Percentiles rank a stretch among this genome's conserved stretches.
Conservation (phyloP, 1,284 basidiomycete species). For the Puccinia horiana region DNA sequence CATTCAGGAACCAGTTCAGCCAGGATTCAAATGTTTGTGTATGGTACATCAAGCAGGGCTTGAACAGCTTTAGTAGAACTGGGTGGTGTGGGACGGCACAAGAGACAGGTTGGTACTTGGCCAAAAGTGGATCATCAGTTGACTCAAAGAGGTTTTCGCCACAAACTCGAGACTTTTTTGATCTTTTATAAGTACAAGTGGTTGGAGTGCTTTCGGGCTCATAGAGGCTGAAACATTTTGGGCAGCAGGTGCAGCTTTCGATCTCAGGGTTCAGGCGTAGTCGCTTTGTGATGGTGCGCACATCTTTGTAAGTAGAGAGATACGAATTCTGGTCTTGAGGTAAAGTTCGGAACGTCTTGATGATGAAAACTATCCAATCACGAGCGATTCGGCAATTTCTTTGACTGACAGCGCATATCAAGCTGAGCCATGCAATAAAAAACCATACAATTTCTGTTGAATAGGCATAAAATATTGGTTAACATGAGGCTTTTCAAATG, state of each 20-base stretch:
- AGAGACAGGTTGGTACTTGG: background rate
- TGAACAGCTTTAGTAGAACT: background rate
- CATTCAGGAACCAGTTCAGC: slow-evolving; percentile 17
- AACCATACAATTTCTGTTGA: background rate
- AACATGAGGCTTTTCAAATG: background rate
- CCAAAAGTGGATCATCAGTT: background rate
- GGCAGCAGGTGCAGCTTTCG: background rate
- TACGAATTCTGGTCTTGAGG: background rate
- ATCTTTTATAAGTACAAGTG: background rate
- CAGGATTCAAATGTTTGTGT: background rate
- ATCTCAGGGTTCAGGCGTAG: background rate
- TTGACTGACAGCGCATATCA: slow-evolving; percentile 4
- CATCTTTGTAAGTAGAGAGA: background rate
- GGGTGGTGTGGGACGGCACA: no score
- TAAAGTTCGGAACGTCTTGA: background rate
- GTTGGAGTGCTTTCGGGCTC: background rate
- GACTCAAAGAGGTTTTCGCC: background rate
- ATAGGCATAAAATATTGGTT: background rate
- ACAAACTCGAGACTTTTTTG: background rate
- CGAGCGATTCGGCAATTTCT: background rate
- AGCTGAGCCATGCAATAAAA: background rate
- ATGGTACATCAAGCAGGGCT: background rate
- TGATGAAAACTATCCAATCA: background rate
- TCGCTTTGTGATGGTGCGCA: background rate
- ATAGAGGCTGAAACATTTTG: slow-evolving; percentile 6